Base-by-base conservation (phyloP, 148 eudicot species). In the Nepenthes mirabilis region DNA sequence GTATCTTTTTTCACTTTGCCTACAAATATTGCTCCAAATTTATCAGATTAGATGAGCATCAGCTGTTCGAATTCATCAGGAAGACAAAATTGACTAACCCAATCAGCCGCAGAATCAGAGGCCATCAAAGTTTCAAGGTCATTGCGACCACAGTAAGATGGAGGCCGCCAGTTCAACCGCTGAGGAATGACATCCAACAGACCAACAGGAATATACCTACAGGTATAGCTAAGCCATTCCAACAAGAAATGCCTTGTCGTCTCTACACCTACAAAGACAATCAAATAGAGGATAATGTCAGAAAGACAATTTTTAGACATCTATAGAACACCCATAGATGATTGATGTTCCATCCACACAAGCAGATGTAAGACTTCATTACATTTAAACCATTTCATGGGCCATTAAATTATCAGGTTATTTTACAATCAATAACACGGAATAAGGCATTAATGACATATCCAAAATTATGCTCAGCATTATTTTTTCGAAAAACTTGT, bases 41-140 rank as follows among this genome's bases (percentile, higher is more conserved):
- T 14, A 43, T n/a, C 43, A 36, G 11, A 58, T 9, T 3, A 54
- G 33, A 4, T 2, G 33, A 54, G 36, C 34, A 33, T 33, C 3
- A 5, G 35, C 7, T 34, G 47, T 3, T 59, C 34, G 14, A 32
- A 12, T 2, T 47, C 43, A 71, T n/a, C 33, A 37, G 50, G 52
- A 36, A 66, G 23, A 58, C 2, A 33, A 56, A 58, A 52, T 9
- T 56, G 12, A 65, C 77, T 61, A 82, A 94, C 97, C 97, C 99
- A 94, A 60, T 94, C 99, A 56, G 95, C 96, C 6, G 97, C 99
- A 68, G 99, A 94, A 54, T 94, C 99, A 37, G 97, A 94, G 54
- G 95, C 91, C 97, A 94, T 94, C 35, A 94, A 65, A 7, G 99
- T 89, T 76, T 94, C 99, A 52, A 94, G 82, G 74, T 94, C 97